phyloP scores from a whole-genome alignment of 2,329 filamentous ascomycete genomes.

The Tolypocladium cylindrosporum region DNA sequence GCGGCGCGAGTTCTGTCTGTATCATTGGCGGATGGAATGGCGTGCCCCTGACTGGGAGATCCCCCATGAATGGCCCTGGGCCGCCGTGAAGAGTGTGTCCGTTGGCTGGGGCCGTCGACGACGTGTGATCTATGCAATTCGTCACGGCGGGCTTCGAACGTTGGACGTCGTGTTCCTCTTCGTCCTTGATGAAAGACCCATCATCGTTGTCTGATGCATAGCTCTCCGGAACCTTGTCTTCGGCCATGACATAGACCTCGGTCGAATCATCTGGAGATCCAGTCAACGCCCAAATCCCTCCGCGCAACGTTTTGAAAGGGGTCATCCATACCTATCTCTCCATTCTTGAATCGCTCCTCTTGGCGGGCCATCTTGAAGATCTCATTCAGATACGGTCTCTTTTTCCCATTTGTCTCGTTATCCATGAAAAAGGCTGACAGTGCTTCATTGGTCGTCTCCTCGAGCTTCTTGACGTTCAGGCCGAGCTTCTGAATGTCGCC shows the following conservation, averaged over 20 bases:
- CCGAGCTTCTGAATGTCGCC: slow-evolving; percentile 40
- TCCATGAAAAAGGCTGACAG: slow-evolving; percentile 49
- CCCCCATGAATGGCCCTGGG: slow-evolving; percentile 26
- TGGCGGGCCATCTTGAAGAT: slow-evolving; percentile 50
- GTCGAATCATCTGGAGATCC: slow-evolving; percentile 33
- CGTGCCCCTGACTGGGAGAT: slow-evolving; percentile 32
- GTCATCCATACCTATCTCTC: slow-evolving; percentile 42
- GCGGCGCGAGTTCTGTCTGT: slow-evolving; percentile 27
- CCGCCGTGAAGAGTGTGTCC: slow-evolving; percentile 19
- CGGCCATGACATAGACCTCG: slow-evolving; percentile 39
- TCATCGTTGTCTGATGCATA: slow-evolving; percentile 39
- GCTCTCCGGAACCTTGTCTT: slow-evolving; percentile 39
- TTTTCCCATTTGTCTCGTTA: slow-evolving; percentile 43
- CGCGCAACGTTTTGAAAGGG: background rate
- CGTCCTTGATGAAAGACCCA: slow-evolving; percentile 29
- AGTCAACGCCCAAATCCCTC: slow-evolving; percentile 1
- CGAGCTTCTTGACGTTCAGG: slow-evolving; percentile 44
- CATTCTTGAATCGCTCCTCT: slow-evolving; percentile 45
- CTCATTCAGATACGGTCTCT: slow-evolving; percentile 46
- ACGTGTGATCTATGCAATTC: slow-evolving; percentile 24
- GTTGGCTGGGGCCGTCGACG: slow-evolving; percentile 26
- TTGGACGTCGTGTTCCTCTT: slow-evolving; percentile 28
- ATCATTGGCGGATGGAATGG: slow-evolving; percentile 32
- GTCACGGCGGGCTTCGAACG: slow-evolving; percentile 22
- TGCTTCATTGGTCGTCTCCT: slow-evolving; percentile 48